Conservation (phyloP, 768 basidiomycete genomes). For the Tylopilus rubrobrunneus region DNA sequence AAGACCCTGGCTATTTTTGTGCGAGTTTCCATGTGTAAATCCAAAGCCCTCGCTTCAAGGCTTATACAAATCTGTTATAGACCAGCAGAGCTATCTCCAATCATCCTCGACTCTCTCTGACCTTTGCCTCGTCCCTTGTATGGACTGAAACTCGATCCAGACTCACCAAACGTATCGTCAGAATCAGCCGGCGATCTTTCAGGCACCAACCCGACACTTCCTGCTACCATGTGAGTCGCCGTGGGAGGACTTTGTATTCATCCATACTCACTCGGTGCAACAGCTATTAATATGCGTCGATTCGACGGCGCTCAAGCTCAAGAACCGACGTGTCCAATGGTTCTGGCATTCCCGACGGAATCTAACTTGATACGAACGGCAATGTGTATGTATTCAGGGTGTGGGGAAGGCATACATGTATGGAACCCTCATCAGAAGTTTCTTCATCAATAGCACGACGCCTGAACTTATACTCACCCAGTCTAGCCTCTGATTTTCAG, state of each 20-base stretch:
- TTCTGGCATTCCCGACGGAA: constrained; percentile 65
- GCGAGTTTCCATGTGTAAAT: too few relatives aligned
- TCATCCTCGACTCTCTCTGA: too few relatives aligned
- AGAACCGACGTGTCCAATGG: constrained; percentile 58
- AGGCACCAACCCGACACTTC: constrained; percentile 53
- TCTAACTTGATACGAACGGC: constrained; percentile 59
- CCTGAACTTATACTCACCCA: constrained; percentile 41
- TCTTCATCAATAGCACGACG: constrained; percentile 26
- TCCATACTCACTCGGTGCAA: background rate
- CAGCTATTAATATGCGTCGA: constrained; percentile 69
- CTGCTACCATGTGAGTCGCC: constrained; percentile 61
- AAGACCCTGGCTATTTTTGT: too few relatives aligned
- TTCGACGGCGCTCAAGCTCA: constrained; percentile 46
- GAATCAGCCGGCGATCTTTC: constrained; percentile 37
- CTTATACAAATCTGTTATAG: too few relatives aligned
- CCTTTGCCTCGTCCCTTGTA: too few relatives aligned
- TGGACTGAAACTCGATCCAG: too few relatives aligned
- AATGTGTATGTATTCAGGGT: constrained; percentile 68
- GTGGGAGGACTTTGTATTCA: background rate
- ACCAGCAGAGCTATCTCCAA: too few relatives aligned
- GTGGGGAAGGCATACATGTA: constrained; percentile 68
- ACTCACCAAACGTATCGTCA: constrained; percentile 17
- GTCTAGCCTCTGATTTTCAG: constrained; percentile 35
- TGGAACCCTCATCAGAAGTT: constrained; percentile 47
- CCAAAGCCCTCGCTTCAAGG: too few relatives aligned